A percentile compares a stretch with the other conserved stretches of the same genome.
These are phyloP conservation scores for Termitomyces sp. DNA, from an alignment of 768 basidiomycete species.

Conservation along the genomic window DNA sequence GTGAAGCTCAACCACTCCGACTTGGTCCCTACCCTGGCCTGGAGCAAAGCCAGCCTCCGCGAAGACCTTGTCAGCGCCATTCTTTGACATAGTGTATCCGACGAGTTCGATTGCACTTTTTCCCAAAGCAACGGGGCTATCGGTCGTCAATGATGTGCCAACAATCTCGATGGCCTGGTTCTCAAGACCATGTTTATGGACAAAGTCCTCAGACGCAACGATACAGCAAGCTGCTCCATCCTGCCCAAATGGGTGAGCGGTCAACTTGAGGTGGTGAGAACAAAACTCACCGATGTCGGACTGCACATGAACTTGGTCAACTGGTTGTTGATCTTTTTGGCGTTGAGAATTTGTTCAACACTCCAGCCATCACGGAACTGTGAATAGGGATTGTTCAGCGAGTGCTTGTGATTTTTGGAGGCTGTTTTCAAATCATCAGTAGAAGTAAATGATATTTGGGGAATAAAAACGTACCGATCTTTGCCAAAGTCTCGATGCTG, in stretches of 20 bases:
- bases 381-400: constrained; percentile 77
- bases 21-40: constrained; percentile 60
- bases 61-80: constrained; percentile 64
- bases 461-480: constrained; percentile 51
- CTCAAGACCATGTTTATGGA: constrained; percentile 63
- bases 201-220: constrained; percentile 75
- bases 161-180: constrained; percentile 87
- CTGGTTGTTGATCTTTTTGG: constrained; percentile 65
- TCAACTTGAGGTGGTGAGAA: neutral
- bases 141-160: constrained; percentile 59
- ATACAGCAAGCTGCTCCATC: constrained; percentile 75
- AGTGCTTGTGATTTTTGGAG: constrained; percentile 81
- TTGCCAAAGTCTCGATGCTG: constrained; percentile 58
- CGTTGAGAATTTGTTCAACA: constrained; percentile 59
- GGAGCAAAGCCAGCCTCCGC: constrained; percentile 60
- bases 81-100: constrained; percentile 75
- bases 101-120: constrained; percentile 74
- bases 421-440: constrained; percentile 31
- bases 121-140: constrained; percentile 59
- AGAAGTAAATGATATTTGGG: neutral
- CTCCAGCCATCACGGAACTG: constrained; percentile 81
- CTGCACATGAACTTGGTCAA: constrained; percentile 85
- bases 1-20: constrained; percentile 83
- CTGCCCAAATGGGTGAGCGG: constrained; percentile 23
- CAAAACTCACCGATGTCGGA: constrained; percentile 61